Base-by-base conservation (phyloP, 768 basidiomycete species). In the Suillus placidus region DNA sequence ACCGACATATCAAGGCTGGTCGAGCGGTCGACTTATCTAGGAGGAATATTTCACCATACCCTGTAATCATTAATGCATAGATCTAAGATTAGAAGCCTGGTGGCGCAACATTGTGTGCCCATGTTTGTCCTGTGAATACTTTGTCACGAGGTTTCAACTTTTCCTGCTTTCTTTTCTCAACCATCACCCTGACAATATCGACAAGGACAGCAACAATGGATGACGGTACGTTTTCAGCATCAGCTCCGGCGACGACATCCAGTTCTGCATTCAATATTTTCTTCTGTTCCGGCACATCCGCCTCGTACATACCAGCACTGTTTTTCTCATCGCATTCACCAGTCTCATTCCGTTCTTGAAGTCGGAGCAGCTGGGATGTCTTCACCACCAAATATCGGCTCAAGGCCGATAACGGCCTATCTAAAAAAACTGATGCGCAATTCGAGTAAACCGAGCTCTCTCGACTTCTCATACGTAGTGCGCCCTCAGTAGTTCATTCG, bases 201-300 rank as follows among this genome's bases (percentile, higher is more conserved):
- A 72, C 32, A 77, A 74, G 66, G 64, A 62, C 71, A 58, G 70
- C 81, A 81, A 77, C 76, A 73, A 83, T 83, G 82, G 82, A 83
- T 84, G 83, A 91, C 88, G 89, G 89, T 91, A 91, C 89, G 89
- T 91, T 81, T 76, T 84, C 89, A 90, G 83, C 89, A 88, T 88
- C 87, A 85, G 81, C 87, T 80, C 82, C 88, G 82, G 80, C 88
- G 78, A 81, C 88, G 76, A 77, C 79, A 81, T 81, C 87, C 77
- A 82, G 77, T 79, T 80, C 80, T 81, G 71, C 78, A 73, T 77
- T 80, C 78, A 76, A 71, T 75, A 66, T 79, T 73, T 77, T 80
- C 77, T 80, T 79, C 73, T 72, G 75, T 72, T 73, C 72, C 69
- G 77, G 75, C 77, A 61, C 60, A 61, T 68, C 69, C 75, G 68